Conservation (phyloP, 495 filamentous ascomycete species). For the Wilcoxina mikolae region DNA sequence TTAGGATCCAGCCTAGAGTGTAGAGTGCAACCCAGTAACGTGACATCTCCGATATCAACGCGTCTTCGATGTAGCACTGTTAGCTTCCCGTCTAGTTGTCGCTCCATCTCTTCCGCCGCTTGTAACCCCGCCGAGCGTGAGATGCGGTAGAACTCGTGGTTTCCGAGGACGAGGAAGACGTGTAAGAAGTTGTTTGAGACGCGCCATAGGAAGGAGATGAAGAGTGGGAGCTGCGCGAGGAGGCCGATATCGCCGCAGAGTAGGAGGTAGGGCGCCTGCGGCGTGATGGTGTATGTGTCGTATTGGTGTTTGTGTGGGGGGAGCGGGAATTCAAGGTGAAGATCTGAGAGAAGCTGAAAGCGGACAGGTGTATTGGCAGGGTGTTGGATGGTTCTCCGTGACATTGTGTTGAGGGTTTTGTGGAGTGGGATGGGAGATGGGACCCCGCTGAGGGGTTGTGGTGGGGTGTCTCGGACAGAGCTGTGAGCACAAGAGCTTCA, state of each 20-base stretch:
- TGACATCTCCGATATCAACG: conserved; percentile 32
- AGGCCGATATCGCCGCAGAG: conserved; percentile 45
- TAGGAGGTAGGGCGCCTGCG: conserved; percentile 38
- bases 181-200: conserved; percentile 32
- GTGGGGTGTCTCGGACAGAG: too few species aligned
- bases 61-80: conserved; percentile 33
- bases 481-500: too few species aligned
- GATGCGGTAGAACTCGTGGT: conserved; percentile 42
- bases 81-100: conserved; percentile 31
- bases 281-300: conserved; percentile 34
- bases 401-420: too few species aligned
- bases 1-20: conserved; percentile 37
- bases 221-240: conserved; percentile 31
- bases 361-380: too few species aligned
- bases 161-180: conserved; percentile 42
- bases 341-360: conserved; percentile 44
- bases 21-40: conserved; percentile 42
- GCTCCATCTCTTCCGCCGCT: conserved; percentile 15
- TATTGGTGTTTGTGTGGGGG: conserved; percentile 28
- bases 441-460: too few species aligned
- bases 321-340: conserved; percentile 38
- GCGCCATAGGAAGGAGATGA: conserved; percentile 35
- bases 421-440: too few species aligned
- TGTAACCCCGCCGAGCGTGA: conserved; percentile 22
- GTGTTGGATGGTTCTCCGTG: too few species aligned